These are phyloP conservation scores for Fusarium torreyae DNA, from an alignment of 2,329 filamentous ascomycete species.

Conservation along the genomic window DNA sequence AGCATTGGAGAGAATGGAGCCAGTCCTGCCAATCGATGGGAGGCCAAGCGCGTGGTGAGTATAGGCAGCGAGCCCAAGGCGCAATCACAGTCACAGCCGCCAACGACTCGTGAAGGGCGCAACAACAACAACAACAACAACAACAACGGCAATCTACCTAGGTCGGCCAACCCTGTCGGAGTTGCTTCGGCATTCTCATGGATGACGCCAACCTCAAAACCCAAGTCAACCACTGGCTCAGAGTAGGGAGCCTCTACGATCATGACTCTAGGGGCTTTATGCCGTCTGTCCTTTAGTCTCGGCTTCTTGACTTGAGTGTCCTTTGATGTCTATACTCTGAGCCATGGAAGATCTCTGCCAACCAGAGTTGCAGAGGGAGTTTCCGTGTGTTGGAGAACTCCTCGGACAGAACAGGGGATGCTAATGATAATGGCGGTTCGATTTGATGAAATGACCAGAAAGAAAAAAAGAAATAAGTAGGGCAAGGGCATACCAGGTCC, in stretches of 20 bases:
- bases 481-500: constrained; percentile 3
- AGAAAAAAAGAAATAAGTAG: constrained; percentile 10
- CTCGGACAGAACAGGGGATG: constrained; percentile 15
- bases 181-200: constrained; percentile 95
- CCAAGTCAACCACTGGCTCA: constrained; percentile 54
- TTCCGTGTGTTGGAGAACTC: constrained; percentile 15
- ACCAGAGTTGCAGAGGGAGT: constrained; percentile 39
- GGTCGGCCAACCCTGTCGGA: constrained; percentile 85
- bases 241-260: constrained; percentile 27
- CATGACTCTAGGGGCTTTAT: not conserved
- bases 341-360: not conserved
- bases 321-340: not conserved
- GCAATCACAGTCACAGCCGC: constrained; percentile 52
- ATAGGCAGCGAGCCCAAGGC: constrained; percentile 57
- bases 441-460: constrained; percentile 32
- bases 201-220: constrained; percentile 74
- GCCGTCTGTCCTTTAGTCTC: constrained; percentile 11
- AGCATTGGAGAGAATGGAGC: constrained; percentile 52
- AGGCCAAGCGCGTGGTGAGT: constrained; percentile 66
- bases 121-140: constrained; percentile 57
- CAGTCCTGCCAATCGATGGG: constrained; percentile 63
- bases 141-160: constrained; percentile 62
- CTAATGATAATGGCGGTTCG: constrained; percentile 29
- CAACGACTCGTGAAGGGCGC: constrained; percentile 55
- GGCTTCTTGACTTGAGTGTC: constrained; percentile 9